Conservation (phyloP, 768 basidiomycete genomes). For the Tephrocybe sp. region DNA sequence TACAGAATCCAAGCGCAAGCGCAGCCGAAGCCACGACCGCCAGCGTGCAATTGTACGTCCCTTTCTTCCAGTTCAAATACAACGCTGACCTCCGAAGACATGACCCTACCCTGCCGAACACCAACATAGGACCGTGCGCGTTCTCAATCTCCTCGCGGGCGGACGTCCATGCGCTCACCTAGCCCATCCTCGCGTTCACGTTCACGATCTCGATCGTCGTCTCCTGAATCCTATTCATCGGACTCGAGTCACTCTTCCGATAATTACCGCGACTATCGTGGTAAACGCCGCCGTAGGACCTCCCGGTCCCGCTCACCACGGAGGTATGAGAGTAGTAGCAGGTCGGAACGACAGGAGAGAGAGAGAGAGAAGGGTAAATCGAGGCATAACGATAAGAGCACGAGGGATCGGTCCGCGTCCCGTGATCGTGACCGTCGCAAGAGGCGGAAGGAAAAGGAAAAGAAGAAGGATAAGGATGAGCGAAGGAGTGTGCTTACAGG, state of each 20-base stretch:
- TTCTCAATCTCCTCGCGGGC: neutral
- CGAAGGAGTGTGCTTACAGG: slow-evolving; percentile 21
- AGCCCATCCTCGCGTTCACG: neutral
- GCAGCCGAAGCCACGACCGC: slow-evolving; percentile 3
- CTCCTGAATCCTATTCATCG: slow-evolving; percentile 8
- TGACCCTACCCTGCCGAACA: slow-evolving; percentile 1
- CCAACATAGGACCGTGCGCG: slow-evolving; percentile 10
- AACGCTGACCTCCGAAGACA: slow-evolving; percentile 19
- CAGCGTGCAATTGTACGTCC: slow-evolving; percentile 16
- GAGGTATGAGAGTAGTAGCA: slow-evolving; percentile 6
- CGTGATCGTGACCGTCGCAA: slow-evolving; percentile 11
- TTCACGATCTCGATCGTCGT: slow-evolving; percentile 8
- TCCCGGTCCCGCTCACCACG: slow-evolving; percentile 7
- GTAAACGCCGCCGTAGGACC: slow-evolving; percentile 9
- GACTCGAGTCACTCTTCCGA: neutral
- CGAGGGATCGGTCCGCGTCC: slow-evolving; percentile 12
- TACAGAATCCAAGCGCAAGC: slow-evolving; percentile 1
- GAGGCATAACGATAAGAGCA: slow-evolving; percentile 4
- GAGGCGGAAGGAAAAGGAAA: slow-evolving; percentile 16
- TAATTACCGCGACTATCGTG: neutral
- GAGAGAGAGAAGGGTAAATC: slow-evolving; percentile 8
- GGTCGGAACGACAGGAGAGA: neutral
- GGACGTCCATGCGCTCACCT: neutral
- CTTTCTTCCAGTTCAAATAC: slow-evolving; percentile 1
- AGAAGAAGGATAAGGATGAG: slow-evolving; percentile 16